Percentiles rank a stretch among this genome's conserved stretches.
phyloP scores from a whole-genome alignment of 2,329 filamentous ascomycete species.

The Xylariaceae sp. region DNA sequence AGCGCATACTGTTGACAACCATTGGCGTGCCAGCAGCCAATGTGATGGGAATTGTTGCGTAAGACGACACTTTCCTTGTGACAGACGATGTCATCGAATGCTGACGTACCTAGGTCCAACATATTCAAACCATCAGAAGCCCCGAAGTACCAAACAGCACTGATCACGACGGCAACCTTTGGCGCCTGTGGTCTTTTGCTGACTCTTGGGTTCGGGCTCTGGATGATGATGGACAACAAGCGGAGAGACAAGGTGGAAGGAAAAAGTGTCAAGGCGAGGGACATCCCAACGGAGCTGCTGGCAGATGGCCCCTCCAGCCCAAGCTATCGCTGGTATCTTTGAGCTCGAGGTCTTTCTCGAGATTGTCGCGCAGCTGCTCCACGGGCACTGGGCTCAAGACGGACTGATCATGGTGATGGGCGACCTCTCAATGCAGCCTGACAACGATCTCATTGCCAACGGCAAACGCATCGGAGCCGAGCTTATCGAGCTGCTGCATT shows the following conservation, averaged over 20 bases:
- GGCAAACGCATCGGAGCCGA: no score
- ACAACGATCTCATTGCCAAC: no score
- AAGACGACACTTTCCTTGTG: background rate
- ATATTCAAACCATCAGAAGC: constrained; percentile 57
- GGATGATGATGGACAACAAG: constrained; percentile 58
- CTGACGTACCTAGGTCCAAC: constrained; percentile 35
- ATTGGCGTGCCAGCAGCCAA: constrained; percentile 68
- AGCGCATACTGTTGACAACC: constrained; percentile 60
- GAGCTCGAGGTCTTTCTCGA: no score
- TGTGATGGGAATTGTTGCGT: constrained; percentile 61
- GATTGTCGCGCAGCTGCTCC: no score
- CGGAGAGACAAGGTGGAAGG: constrained; percentile 37
- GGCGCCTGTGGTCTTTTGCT: constrained; percentile 50
- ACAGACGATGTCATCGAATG: background rate
- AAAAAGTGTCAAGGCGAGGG: constrained; percentile 2
- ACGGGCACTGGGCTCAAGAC: no score
- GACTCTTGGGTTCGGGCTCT: constrained; percentile 46
- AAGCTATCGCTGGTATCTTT: constrained; percentile 3
- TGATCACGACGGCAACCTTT: constrained; percentile 56
- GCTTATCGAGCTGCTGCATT: no score
- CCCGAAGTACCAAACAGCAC: constrained; percentile 57
- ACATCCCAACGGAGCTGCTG: constrained; percentile 4
- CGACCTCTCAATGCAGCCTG: no score
- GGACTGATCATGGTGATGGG: no score
- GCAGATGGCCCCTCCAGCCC: constrained; percentile 3